Percentiles rank a stretch among this genome's conserved stretches.
These are phyloP conservation scores for Amanita subjunquillea DNA, from an alignment of 768 basidiomycete species.

Conservation along the genomic window DNA sequence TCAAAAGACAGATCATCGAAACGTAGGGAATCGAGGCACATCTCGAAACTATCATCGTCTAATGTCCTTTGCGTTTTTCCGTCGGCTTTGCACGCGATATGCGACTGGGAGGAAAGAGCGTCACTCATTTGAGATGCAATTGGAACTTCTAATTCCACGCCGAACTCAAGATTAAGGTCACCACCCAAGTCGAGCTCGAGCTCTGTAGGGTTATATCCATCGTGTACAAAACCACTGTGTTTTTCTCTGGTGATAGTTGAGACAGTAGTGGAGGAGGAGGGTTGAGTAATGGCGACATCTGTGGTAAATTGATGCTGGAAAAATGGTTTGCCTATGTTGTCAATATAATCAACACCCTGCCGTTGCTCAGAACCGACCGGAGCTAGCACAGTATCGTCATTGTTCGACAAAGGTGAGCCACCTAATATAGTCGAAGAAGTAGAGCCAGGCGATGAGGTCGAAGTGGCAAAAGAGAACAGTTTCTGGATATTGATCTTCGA, in stretches of 20 bases:
- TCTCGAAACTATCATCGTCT: constrained; percentile 42
- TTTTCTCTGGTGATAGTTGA: not conserved
- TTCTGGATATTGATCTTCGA: constrained; percentile 28
- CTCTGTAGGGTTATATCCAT: not conserved
- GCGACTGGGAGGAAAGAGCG: too few species aligned
- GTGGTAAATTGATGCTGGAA: not conserved
- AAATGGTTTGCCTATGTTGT: not conserved
- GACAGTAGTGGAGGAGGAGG: not conserved
- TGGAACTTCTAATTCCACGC: constrained; percentile 7
- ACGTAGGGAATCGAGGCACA: constrained; percentile 63
- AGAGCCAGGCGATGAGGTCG: not conserved
- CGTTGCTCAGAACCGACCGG: not conserved
- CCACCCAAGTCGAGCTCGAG: constrained; percentile 9
- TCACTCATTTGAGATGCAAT: not conserved
- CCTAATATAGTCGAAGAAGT: not conserved
- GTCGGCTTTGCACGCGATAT: not conserved
- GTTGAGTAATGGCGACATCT: not conserved
- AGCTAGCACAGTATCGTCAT: not conserved
- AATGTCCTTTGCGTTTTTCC: not conserved
- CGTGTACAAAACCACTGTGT: not conserved
- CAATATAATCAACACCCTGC: not conserved
- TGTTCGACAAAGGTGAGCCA: not conserved
- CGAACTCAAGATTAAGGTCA: constrained; percentile 15
- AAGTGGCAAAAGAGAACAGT: constrained; percentile 24
- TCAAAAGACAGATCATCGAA: constrained; percentile 67